Base-by-base conservation (phyloP, 768 basidiomycete genomes). In the Rickenella mellea region DNA sequence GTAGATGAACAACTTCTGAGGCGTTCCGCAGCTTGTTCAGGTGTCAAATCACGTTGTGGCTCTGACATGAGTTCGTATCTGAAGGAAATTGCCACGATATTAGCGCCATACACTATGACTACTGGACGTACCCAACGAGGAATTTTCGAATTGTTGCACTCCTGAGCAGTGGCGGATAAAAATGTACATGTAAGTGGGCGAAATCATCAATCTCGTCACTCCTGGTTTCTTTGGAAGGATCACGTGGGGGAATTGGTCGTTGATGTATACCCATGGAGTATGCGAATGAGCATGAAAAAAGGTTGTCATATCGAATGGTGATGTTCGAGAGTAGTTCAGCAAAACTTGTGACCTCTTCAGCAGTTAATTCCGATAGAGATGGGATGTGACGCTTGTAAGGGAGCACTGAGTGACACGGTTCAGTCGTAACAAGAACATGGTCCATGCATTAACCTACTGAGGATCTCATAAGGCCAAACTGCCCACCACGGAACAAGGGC, bases 221-320 rank as follows among this genome's bases (percentile, higher is more conserved):
- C 3, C 46, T 41, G 6, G 44, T 43, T 36, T 36, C 33, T 27
- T 49, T 41, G n/a, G 48, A 36, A 30, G 52, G 43, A 10, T 51
- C 50, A 17, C 48, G 45, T 5, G 62, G 59, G 7, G 81, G 76
- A 2, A 76, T 54, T 5, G 89, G 84, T 2, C 81, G 73, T 57
- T 96, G 92, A 55, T 94, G 92, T 36, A 94, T 74, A 27, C 92
- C 92, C 88, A 94, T 92, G 6, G 87, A 91, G 58, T 94, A 96
- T 1, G 88, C 83, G 61, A 94, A 96, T 0, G 88, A 83, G 56
- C 86, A 90, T 5, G 71, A 72, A 57, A 90, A 90, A 24, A 90
- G 63, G 52, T 83, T 86, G 53, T 85, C 86, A 50, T 85, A 88
- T 40, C 76, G 74, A 42, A 69, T 73, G 6, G 82, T 80, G 22